Percentiles rank a stretch among this genome's conserved stretches.
phyloP scores from a whole-genome alignment of 805 yeast genomes.

The Ogataea populi-albae region DNA sequence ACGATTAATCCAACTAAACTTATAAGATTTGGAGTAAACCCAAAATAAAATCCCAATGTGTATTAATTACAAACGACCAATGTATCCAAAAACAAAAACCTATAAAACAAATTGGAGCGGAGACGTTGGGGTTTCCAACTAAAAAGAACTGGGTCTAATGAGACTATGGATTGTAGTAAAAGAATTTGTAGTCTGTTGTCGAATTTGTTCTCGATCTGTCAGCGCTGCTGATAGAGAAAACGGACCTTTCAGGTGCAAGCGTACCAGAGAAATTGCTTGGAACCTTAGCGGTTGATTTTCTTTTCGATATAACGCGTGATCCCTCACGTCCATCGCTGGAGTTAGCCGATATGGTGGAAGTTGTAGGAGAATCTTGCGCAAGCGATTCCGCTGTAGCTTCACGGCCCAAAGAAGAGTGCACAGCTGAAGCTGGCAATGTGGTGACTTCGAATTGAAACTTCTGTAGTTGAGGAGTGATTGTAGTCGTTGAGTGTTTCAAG shows the following conservation, averaged over 20 bases:
- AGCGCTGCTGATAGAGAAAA: not conserved
- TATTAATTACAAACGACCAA: no score
- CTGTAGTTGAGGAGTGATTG: constrained; percentile 17
- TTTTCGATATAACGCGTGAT: constrained; percentile 1
- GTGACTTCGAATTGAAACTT: constrained; percentile 20
- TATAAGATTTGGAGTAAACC: no score
- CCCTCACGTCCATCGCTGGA: constrained; percentile 11
- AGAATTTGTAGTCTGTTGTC: constrained; percentile 14
- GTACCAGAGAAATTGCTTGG: no score
- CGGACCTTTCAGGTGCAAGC: no score
- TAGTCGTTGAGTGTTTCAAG: constrained; percentile 9
- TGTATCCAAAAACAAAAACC: no score
- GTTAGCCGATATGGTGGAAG: constrained; percentile 23
- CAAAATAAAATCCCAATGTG: no score
- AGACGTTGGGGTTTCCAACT: no score
- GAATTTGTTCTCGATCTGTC: not conserved
- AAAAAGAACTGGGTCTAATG: no score
- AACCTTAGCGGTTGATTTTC: not conserved
- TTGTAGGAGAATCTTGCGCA: constrained; percentile 13
- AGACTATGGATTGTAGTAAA: constrained; percentile 17
- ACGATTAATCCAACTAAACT: no score
- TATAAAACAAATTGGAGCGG: no score
- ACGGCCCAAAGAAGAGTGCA: constrained; percentile 1
- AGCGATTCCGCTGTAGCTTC: constrained; percentile 1
- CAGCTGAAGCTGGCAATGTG: constrained; percentile 10